Percentiles rank a stretch among this genome's conserved stretches.
Conservation (phyloP, 352 stramenopile genomes). For the Phytophthora niederhauseri region DNA sequence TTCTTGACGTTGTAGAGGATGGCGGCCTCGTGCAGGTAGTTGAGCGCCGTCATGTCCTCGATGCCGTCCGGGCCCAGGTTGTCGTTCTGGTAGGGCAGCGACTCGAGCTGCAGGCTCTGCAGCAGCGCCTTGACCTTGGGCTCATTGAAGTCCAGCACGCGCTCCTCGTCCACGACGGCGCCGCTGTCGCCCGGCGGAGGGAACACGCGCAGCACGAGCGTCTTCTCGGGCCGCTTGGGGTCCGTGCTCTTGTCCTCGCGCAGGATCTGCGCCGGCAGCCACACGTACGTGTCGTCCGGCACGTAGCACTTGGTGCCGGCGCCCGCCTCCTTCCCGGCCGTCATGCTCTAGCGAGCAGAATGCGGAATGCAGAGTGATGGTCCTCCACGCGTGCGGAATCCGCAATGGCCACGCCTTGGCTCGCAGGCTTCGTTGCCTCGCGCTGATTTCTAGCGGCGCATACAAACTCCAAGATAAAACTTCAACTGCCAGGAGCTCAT, state of each 20-base stretch:
- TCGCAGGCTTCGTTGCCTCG: neutral
- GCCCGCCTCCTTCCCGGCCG: slow-evolving; percentile 35
- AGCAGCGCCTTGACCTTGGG: slow-evolving; percentile 66
- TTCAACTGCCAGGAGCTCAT: slow-evolving; percentile 19
- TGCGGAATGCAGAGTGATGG: slow-evolving; percentile 30
- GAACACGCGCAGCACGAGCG: slow-evolving; percentile 59
- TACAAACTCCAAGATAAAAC: slow-evolving; percentile 37
- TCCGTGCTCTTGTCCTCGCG: slow-evolving; percentile 61
- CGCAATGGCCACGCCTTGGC: neutral
- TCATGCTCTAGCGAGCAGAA: slow-evolving; percentile 12
- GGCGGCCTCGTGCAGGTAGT: slow-evolving; percentile 91
- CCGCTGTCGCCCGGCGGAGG: slow-evolving; percentile 31
- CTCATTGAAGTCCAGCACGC: slow-evolving; percentile 80
- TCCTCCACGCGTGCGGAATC: slow-evolving; percentile 12
- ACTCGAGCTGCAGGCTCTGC: slow-evolving; percentile 67
- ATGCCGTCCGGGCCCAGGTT: slow-evolving; percentile 60
- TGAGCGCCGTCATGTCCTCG: slow-evolving; percentile 89
- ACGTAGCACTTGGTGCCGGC: slow-evolving; percentile 83
- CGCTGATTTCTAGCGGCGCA: slow-evolving; percentile 22
- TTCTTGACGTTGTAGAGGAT: slow-evolving; percentile 93
- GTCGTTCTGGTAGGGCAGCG: slow-evolving; percentile 83
- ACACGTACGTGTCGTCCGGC: slow-evolving; percentile 76
- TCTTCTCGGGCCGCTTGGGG: slow-evolving; percentile 62
- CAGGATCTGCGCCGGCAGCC: slow-evolving; percentile 77
- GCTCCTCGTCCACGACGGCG: slow-evolving; percentile 44